Evolutionary conservation across 306 rosid genomes (phyloP).

Genomic region (Prunus fruticosa): DNA sequence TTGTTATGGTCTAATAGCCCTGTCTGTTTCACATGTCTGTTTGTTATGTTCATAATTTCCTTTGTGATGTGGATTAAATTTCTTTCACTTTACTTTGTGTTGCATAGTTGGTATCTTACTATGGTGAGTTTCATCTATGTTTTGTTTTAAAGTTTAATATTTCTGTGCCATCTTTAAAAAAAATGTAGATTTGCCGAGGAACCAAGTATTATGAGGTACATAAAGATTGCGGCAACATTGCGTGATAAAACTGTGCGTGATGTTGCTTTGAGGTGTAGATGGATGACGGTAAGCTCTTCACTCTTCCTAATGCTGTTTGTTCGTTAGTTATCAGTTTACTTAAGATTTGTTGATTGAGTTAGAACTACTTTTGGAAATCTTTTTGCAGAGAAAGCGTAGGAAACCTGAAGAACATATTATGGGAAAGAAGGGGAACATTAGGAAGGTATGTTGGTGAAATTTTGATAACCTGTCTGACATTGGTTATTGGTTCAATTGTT

Average conservation of each 20-base stretch:
- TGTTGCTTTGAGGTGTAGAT: slow-evolving; percentile 99
- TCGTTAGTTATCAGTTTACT: background rate
- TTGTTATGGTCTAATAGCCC: background rate
- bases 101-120: background rate
- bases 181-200: slow-evolving; percentile 68
- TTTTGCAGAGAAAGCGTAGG: slow-evolving; percentile 90
- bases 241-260: slow-evolving; percentile 97
- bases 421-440: slow-evolving; percentile 67
- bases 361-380: slow-evolving; percentile 19
- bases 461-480: slow-evolving; percentile 13
- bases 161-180: slow-evolving; percentile 7
- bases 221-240: slow-evolving; percentile 88
- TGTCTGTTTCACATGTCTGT: background rate
- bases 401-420: slow-evolving; percentile 69
- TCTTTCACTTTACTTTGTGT: background rate
- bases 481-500: background rate
- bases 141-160: slow-evolving; percentile 16
- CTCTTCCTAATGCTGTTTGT: slow-evolving; percentile 21
- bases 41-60: background rate
- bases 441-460: slow-evolving; percentile 63
- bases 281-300: slow-evolving; percentile 83
- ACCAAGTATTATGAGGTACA: slow-evolving; percentile 89
- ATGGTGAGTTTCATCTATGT: slow-evolving; percentile 2
- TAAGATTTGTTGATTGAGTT: slow-evolving; percentile 22
- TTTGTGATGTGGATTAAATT: background rate